Evolutionary conservation across 2,329 filamentous ascomycete genomes (phyloP).

Genomic region (Plectosphaerella cucumerina): DNA sequence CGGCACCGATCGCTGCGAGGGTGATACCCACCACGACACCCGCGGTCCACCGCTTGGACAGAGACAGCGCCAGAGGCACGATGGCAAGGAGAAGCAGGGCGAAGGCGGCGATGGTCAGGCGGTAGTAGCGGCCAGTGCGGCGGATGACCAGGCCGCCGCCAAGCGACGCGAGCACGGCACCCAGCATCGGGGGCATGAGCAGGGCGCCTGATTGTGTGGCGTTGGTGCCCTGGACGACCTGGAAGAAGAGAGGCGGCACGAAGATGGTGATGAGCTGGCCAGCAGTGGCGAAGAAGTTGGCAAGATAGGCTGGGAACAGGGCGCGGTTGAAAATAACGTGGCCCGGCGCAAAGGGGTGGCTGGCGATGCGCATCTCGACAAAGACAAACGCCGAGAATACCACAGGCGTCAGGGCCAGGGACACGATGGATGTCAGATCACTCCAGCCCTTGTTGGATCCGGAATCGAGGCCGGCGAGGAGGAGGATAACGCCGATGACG

Average conservation of each 20-base stretch:
- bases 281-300: slow-evolving; percentile 68
- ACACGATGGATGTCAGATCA: slow-evolving; percentile 50
- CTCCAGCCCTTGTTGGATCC: slow-evolving; percentile 70
- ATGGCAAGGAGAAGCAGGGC: slow-evolving; percentile 47
- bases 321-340: slow-evolving; percentile 66
- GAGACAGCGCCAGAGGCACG: slow-evolving; percentile 50
- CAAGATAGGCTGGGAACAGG: slow-evolving; percentile 63
- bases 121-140: slow-evolving; percentile 67
- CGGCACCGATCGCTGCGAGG: slow-evolving; percentile 36
- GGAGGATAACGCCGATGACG: slow-evolving; percentile 58
- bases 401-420: slow-evolving; percentile 49
- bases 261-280: slow-evolving; percentile 57
- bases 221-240: slow-evolving; percentile 62
- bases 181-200: slow-evolving; percentile 62
- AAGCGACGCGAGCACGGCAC: slow-evolving; percentile 60
- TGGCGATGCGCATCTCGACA: slow-evolving; percentile 63
- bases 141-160: slow-evolving; percentile 64
- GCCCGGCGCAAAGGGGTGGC: slow-evolving; percentile 70
- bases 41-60: slow-evolving; percentile 40
- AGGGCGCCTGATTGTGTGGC: slow-evolving; percentile 61
- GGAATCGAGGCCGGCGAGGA: slow-evolving; percentile 67
- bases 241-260: slow-evolving; percentile 75
- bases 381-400: slow-evolving; percentile 65
- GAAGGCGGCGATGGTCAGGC: slow-evolving; percentile 59
- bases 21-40: slow-evolving; percentile 55